These are phyloP conservation scores for Hypsizygus ulmarius DNA, from an alignment of 1,284 basidiomycete species.

Conservation along the genomic window DNA sequence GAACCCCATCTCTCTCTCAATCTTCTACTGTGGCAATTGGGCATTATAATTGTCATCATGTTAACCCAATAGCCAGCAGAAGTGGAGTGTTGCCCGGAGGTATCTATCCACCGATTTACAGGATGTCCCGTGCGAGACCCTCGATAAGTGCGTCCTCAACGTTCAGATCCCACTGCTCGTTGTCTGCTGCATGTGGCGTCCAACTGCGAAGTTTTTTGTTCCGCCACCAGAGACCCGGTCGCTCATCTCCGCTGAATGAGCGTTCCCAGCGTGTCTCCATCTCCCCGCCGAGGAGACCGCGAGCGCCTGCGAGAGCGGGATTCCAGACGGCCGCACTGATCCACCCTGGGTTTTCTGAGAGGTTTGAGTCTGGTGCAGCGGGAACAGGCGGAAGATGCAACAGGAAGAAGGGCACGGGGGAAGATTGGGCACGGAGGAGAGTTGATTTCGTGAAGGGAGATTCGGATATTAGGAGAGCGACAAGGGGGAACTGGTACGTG, in stretches of 20 bases:
- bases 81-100: too few species aligned
- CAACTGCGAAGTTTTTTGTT: constrained; percentile 33
- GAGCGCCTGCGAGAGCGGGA: constrained; percentile 49
- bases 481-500: constrained; percentile 40
- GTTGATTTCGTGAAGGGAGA: constrained; percentile 73
- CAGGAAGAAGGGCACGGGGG: constrained; percentile 72
- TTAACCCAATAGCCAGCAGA: too few species aligned
- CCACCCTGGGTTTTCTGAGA: neutral
- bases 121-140: constrained; percentile 2
- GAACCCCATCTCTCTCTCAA: too few species aligned
- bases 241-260: constrained; percentile 29
- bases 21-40: too few species aligned
- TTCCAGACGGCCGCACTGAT: constrained; percentile 64
- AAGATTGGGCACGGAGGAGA: constrained; percentile 65
- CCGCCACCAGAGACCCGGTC: constrained; percentile 60
- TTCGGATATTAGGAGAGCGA: constrained; percentile 75
- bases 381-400: constrained; percentile 61
- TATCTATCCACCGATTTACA: constrained; percentile 3
- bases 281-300: constrained; percentile 53
- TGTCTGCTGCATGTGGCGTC: constrained; percentile 23
- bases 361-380: neutral
- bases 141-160: constrained; percentile 9
- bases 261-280: constrained; percentile 71
- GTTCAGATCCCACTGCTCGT: constrained; percentile 4
- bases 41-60: too few species aligned